Evolutionary conservation across 169 alveolate genomes (phyloP), one percentile per base, ranked within the genome.

Genomic region (Plasmodium gaboni): DNA sequence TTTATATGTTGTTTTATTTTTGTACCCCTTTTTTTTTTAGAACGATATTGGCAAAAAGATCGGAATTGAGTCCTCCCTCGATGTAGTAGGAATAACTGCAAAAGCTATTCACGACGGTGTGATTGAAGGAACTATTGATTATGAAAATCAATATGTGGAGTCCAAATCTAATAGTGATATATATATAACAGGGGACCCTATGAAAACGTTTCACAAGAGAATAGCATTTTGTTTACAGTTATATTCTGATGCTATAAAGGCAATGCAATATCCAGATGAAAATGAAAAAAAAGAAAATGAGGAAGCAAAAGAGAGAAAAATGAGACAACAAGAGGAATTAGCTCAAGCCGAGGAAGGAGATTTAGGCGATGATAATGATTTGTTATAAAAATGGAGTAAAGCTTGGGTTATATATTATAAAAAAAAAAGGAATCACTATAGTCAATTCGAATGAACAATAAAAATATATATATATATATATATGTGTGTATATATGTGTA

Each of bases 31-130:
- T n/a, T n/a, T 9, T 19, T 55, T 42, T 38, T 88, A 95, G 96
- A 93, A 74, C 55, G 98, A 97, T 74, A 96, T 98, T 3, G 97
- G 97, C 42, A 85, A 94, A 44, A 95, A 97, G 92, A 94, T 98
- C 68, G 98, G 98, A 17, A 94, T 97, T 46, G 97, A 96, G 17
- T 93, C 96, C 46, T 95, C 96, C 32, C 95, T 96, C 71, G 98
- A 97, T 51, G 94, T 98, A 22, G 98, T 96, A 67, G 95, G 97
- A 64, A 96, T 98, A 69, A 97, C 97, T 22, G 96, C 99, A 19
- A 98, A 98, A 93, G 99, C 99, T 15, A 98, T 98, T 59, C 95
- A 97, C 78, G 99, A 98, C 88, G 98, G 98, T 55, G 98, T 98
- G 10, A 96, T 98, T 73, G 98, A 97, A 63, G 99, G 99, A 1